Conservation (phyloP, 495 filamentous ascomycete species). For the Rusavskia elegans region DNA sequence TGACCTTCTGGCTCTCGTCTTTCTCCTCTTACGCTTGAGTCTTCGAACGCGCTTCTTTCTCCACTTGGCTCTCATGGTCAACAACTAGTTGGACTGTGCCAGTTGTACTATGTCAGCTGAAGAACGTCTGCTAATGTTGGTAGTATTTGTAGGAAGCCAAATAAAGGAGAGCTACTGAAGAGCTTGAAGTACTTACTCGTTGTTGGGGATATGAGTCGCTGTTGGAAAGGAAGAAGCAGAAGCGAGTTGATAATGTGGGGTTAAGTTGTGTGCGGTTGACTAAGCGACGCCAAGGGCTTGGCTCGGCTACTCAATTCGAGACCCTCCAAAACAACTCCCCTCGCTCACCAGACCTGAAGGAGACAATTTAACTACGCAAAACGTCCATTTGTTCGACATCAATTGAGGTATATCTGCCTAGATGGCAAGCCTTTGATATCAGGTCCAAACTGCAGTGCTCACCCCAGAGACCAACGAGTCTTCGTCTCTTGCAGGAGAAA, state of each 20-base stretch:
- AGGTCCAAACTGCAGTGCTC: too few relatives aligned
- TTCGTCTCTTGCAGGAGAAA: too few relatives aligned
- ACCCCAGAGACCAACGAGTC: too few relatives aligned
- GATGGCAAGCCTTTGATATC: too few relatives aligned
- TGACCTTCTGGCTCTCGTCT: constrained; percentile 89
- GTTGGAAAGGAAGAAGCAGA: constrained; percentile 31
- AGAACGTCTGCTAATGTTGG: too few relatives aligned
- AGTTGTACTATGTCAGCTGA: constrained; percentile 1
- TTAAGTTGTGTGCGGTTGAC: constrained; percentile 31
- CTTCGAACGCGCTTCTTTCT: constrained; percentile 97
- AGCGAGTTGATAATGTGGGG: constrained; percentile 17
- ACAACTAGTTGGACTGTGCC: constrained; percentile 10
- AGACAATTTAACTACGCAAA: too few relatives aligned
- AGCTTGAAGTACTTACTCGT: constrained; percentile 27
- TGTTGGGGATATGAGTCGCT: constrained; percentile 33
- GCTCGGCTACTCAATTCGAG: constrained; percentile 5
- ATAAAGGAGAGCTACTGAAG: neutral
- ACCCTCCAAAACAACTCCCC: neutral
- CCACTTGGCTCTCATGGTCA: constrained; percentile 97
- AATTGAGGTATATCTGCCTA: too few relatives aligned
- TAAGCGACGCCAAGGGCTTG: constrained; percentile 30
- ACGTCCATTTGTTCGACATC: too few relatives aligned
- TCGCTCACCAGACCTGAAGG: too few relatives aligned
- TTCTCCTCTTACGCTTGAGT: constrained; percentile 98
- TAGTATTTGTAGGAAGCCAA: too few relatives aligned